Percentiles rank a stretch among this genome's conserved stretches.
Evolutionary conservation across 495 filamentous ascomycete genomes (phyloP).

Genomic region (Neurospora intermedia): DNA sequence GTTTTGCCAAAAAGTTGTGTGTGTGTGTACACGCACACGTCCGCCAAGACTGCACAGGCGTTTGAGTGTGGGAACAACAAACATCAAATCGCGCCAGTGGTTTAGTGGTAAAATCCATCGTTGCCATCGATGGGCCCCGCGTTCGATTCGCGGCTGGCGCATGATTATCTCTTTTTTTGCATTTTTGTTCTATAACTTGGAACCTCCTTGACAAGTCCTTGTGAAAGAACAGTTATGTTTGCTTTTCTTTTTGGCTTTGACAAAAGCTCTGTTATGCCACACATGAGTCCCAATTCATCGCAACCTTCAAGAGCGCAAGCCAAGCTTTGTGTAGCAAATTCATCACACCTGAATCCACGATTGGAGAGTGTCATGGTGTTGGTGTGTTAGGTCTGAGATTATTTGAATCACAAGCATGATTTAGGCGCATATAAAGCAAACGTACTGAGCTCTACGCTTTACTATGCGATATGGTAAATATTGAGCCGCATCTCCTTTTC

Average conservation of each 20-base stretch:
- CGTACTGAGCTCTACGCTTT: background rate
- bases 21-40: too few species aligned
- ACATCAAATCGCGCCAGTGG: constrained; percentile 19
- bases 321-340: background rate
- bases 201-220: background rate
- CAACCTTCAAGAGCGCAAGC: background rate
- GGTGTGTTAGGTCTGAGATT: background rate
- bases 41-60: too few species aligned
- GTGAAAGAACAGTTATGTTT: background rate
- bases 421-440: background rate
- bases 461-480: background rate
- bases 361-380: background rate
- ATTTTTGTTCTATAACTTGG: background rate
- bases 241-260: background rate
- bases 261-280: too few species aligned
- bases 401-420: background rate
- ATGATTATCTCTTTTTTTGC: constrained; percentile 3
- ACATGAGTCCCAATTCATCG: background rate
- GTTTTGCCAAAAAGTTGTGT: too few species aligned
- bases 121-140: constrained; percentile 44
- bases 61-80: too few species aligned
- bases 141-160: constrained; percentile 41
- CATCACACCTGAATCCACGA: background rate
- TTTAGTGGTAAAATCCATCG: constrained; percentile 46
- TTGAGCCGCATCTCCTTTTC: background rate